A percentile compares a stretch with the other conserved stretches of the same genome.
Conservation (phyloP, 345 rosid genomes). For the Syzygium aqueum region DNA sequence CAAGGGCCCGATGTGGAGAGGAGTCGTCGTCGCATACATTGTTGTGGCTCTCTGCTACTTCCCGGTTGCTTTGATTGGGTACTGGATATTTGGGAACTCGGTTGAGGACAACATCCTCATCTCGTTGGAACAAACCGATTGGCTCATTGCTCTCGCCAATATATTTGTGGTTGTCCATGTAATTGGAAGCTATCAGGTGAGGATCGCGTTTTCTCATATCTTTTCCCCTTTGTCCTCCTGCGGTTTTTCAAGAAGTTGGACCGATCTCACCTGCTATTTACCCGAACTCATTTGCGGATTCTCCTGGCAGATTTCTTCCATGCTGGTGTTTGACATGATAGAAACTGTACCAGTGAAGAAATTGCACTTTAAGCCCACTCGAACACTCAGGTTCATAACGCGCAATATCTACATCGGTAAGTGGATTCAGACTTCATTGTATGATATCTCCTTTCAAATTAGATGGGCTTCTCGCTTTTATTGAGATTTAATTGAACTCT, state of each 20-base stretch:
- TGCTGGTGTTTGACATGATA: constrained; percentile 24
- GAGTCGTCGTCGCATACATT: constrained; percentile 53
- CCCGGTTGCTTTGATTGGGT: constrained; percentile 62
- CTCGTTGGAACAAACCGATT: constrained; percentile 40
- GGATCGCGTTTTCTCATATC: background rate
- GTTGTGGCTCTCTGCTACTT: constrained; percentile 65
- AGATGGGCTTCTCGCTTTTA: fast-evolving
- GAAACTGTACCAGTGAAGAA: constrained; percentile 7
- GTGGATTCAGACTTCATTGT: background rate
- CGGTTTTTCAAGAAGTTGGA: background rate
- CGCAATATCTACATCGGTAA: constrained; percentile 15
- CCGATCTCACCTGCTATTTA: fast-evolving
- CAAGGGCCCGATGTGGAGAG: constrained; percentile 63
- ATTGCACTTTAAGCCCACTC: constrained; percentile 4
- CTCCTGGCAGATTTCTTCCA: constrained; percentile 13
- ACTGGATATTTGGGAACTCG: constrained; percentile 46
- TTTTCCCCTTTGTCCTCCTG: fast-evolving
- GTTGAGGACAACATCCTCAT: constrained; percentile 46
- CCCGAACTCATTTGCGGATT: fast-evolving
- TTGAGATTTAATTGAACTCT: background rate
- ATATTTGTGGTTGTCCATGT: constrained; percentile 64
- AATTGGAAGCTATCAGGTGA: constrained; percentile 71
- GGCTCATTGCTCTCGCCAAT: constrained; percentile 58
- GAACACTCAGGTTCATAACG: background rate
- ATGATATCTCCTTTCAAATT: background rate